phyloP scores from a whole-genome alignment of 2,329 filamentous ascomycete genomes.

The Neophaeococcomyces mojaviensis region DNA sequence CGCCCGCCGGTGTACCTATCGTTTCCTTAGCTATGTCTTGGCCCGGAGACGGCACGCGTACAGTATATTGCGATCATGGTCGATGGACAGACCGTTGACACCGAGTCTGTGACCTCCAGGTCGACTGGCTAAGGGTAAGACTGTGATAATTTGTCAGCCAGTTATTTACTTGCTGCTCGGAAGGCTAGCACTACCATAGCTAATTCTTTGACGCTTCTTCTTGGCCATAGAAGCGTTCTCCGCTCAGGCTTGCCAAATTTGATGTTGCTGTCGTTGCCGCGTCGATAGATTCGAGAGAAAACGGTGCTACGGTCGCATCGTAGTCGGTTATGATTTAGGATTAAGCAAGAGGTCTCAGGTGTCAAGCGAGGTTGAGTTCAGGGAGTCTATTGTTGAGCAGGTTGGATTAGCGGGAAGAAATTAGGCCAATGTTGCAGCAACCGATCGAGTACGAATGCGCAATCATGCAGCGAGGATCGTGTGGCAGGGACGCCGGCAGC shows the following conservation, averaged over 20 bases:
- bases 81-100: conserved; percentile 88
- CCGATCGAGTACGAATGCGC: background rate
- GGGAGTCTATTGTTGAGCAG: background rate
- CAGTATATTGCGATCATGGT: conserved; percentile 76
- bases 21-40: conserved; percentile 15
- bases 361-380: background rate
- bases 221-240: conserved; percentile 47
- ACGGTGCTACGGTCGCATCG: too few species aligned
- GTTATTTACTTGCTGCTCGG: background rate
- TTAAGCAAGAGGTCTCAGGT: too few species aligned
- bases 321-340: background rate
- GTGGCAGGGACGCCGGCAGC: background rate
- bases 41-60: conserved; percentile 42
- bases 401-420: background rate
- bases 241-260: background rate
- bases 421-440: too few species aligned
- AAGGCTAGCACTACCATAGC: conserved; percentile 50
- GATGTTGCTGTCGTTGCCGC: background rate
- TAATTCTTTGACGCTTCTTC: conserved; percentile 63
- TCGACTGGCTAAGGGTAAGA: conserved; percentile 65
- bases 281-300: too few species aligned
- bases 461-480: background rate
- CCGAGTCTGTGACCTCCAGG: conserved; percentile 83
- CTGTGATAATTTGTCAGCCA: conserved; percentile 32
- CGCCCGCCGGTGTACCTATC: conserved; percentile 86